Evolutionary conservation across 2,329 filamentous ascomycete genomes (phyloP).

Genomic region (Curvularia hawaiiensis): DNA sequence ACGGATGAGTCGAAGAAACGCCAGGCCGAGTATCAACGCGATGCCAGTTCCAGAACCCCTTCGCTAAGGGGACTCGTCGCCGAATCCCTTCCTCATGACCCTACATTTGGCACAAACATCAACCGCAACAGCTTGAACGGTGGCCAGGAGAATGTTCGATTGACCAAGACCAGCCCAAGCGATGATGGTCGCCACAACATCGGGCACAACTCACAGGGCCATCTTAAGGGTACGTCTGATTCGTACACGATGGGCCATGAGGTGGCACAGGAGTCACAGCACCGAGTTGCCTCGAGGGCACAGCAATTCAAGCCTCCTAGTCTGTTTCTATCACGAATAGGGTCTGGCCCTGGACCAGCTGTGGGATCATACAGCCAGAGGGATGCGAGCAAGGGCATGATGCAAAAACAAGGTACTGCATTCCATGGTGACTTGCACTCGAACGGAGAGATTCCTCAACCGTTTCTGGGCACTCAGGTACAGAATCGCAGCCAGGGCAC

Average conservation of each 20-base stretch:
- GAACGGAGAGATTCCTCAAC: constrained; percentile 20
- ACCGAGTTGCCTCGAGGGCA: constrained; percentile 18
- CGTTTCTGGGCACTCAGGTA: constrained; percentile 35
- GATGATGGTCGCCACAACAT: constrained; percentile 20
- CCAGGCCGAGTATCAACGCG: constrained; percentile 17
- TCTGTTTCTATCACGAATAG: constrained; percentile 18
- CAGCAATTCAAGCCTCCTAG: constrained; percentile 22
- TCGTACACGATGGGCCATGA: constrained; percentile 23
- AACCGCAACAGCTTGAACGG: constrained; percentile 19
- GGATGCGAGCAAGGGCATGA: constrained; percentile 17
- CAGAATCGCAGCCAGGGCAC: constrained; percentile 29
- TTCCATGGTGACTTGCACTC: constrained; percentile 18
- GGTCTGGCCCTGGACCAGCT: constrained; percentile 14
- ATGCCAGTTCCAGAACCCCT: constrained; percentile 23
- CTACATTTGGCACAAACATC: constrained; percentile 36
- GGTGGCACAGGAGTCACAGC: constrained; percentile 18
- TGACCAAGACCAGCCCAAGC: constrained; percentile 15
- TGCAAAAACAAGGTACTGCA: constrained; percentile 23
- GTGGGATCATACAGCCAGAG: constrained; percentile 17
- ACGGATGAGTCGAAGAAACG: constrained; percentile 33
- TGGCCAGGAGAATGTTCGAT: constrained; percentile 36
- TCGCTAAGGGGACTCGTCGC: constrained; percentile 37
- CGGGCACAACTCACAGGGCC: constrained; percentile 21
- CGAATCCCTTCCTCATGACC: constrained; percentile 34
- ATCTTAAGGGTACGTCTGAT: constrained; percentile 14